Evolutionary conservation across 352 stramenopile genomes (phyloP).

Genomic region (Phytophthora sansomeana): DNA sequence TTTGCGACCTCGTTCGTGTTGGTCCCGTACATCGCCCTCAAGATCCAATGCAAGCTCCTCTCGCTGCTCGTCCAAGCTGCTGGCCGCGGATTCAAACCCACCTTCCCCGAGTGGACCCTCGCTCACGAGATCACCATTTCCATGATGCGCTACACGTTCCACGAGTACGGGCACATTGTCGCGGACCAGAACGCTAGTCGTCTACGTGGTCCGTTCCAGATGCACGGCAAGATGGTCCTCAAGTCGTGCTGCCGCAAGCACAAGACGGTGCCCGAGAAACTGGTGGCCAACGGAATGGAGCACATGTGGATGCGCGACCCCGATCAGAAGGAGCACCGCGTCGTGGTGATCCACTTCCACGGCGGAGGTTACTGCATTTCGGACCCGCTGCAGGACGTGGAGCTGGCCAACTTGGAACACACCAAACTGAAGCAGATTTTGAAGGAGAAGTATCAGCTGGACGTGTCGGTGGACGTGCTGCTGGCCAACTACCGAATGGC

Average conservation of each 20-base stretch:
- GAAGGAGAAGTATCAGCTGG: constrained; percentile 19
- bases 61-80: constrained; percentile 23
- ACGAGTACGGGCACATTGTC: constrained; percentile 45
- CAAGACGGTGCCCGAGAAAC: constrained; percentile 27
- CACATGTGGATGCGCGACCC: constrained; percentile 50
- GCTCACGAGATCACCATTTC: constrained; percentile 43
- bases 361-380: constrained; percentile 52
- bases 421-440: constrained; percentile 31
- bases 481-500: constrained; percentile 69
- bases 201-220: constrained; percentile 36
- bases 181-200: constrained; percentile 34
- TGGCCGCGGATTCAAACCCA: constrained; percentile 34
- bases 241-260: constrained; percentile 31
- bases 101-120: constrained; percentile 48
- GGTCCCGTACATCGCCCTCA: constrained; percentile 38
- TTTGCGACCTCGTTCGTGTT: constrained; percentile 29
- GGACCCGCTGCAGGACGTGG: constrained; percentile 39
- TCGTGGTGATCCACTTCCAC: constrained; percentile 59
- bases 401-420: constrained; percentile 37
- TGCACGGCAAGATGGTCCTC: constrained; percentile 37
- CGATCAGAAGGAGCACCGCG: constrained; percentile 27
- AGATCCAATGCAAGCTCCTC: constrained; percentile 34
- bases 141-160: constrained; percentile 46
- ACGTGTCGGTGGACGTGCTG: constrained; percentile 48
- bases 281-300: constrained; percentile 44